Percentiles rank a stretch among this genome's conserved stretches.
Evolutionary conservation across 306 rosid species (phyloP).

Genomic region (Oxytropis ochrocephala): DNA sequence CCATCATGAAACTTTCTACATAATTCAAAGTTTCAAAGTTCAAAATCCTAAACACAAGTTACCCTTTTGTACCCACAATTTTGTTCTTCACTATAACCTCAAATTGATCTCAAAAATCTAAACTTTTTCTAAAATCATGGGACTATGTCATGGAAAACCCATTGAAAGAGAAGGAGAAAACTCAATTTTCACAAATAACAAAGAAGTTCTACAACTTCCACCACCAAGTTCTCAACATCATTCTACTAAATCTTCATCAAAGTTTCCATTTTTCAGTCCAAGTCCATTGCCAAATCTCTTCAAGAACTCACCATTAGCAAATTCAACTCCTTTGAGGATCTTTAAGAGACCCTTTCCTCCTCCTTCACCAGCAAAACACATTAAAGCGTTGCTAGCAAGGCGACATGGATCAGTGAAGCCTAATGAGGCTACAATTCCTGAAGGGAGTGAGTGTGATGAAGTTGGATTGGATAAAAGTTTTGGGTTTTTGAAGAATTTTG

Average conservation of each 20-base stretch:
- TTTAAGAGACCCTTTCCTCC: conserved; percentile 87
- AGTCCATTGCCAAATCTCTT: conserved; percentile 76
- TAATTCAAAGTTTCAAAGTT: no score
- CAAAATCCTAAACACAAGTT: conserved; percentile 4
- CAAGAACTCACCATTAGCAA: conserved; percentile 68
- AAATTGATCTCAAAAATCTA: conserved; percentile 22
- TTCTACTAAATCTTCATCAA: conserved; percentile 16
- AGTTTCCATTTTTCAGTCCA: conserved; percentile 82
- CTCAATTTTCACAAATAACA: conserved; percentile 3
- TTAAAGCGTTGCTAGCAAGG: conserved; percentile 66
- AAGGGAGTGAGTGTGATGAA: conserved; percentile 79
- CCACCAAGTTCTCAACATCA: conserved; percentile 27
- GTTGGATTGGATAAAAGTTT: conserved; percentile 66
- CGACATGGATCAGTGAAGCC: conserved; percentile 83
- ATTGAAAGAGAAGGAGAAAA: conserved; percentile 24
- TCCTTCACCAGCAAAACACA: conserved; percentile 93
- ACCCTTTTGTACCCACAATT: background rate
- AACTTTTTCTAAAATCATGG: conserved; percentile 31
- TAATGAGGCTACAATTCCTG: conserved; percentile 77
- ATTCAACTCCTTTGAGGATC: conserved; percentile 50
- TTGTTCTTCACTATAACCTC: background rate
- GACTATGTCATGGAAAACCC: conserved; percentile 72
- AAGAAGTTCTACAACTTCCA: conserved; percentile 10
- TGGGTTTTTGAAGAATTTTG: conserved; percentile 60
- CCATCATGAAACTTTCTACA: no score